Evolutionary conservation across 805 yeast species (phyloP), one percentile per base, ranked within the genome.

Genomic region (Alloascoidea hylecoeti): DNA sequence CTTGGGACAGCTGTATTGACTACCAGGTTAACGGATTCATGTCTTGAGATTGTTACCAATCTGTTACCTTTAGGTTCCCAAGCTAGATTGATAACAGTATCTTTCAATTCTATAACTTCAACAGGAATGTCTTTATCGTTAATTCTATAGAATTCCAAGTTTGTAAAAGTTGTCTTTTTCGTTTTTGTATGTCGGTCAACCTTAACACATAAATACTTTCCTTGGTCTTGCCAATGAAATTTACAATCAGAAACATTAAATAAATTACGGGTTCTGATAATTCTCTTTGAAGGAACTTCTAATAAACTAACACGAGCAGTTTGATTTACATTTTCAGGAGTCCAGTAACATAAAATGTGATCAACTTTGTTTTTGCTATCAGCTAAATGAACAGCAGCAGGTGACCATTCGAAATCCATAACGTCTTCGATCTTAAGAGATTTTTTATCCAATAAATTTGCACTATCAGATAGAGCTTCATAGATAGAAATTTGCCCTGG

Each of bases 181-280:
- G 96, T 80, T 62, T 92, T 92, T 41, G 96, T 84, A 63, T 86
- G 95, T 63, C 97, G 84, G 60, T 88, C 96, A 49, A 92, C 96
- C 65, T 83, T 85, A 54, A 88, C 94, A 64, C 96, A 84, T 55
- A 92, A 64, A 57, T 66, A 79, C 50, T 75, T 78, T 45, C 84
- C 85, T 48, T 81, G 77, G 46, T 74, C 78, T 63, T 92, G 97
- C 99, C 99, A 92, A 68, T 78, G 85, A 64, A 92, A 63, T 52
- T 78, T 72, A 62, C 92, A 85, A 54, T 81, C 89, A 41, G 85
- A 72, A 38, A 92, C 98, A 63, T 92, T 96, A 69, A 92, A 86
- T 61, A 92, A 68, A 61, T 89, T 88, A 49, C 89, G 78, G 42
- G 95, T 82, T 71, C 96, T 82, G 44, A 92, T 60, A 35, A 86